Evolutionary conservation across 2,329 filamentous ascomycete species (phyloP).

Genomic region (Ascochyta viciae-villosae): DNA sequence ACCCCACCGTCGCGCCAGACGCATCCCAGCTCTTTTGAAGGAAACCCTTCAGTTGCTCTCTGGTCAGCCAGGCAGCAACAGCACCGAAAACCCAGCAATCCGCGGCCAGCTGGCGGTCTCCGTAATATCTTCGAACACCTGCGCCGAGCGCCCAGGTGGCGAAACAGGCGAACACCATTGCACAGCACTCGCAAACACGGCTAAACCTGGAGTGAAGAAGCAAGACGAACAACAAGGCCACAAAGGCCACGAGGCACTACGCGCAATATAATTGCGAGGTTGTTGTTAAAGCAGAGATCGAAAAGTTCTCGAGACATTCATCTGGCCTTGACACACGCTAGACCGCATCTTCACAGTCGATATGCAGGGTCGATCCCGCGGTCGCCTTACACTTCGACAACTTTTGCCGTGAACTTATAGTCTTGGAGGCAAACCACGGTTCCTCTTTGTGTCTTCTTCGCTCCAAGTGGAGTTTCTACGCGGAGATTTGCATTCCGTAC

Average conservation of each 20-base stretch:
- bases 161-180: conserved; percentile 26
- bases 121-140: conserved; percentile 23
- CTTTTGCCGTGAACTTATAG: background rate
- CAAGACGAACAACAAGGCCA: background rate
- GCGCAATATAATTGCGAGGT: conserved; percentile 1
- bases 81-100: conserved; percentile 30
- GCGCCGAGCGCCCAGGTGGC: conserved; percentile 29
- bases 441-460: background rate
- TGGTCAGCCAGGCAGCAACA: conserved; percentile 16
- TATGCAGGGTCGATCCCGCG: conserved; percentile 16
- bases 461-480: conserved; percentile 2
- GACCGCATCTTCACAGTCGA: conserved; percentile 14
- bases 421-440: background rate
- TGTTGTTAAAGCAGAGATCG: conserved; percentile 9
- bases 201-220: conserved; percentile 4
- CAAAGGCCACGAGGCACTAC: conserved; percentile 3
- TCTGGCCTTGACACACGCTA: conserved; percentile 14
- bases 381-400: conserved; percentile 1
- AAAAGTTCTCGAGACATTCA: conserved; percentile 15
- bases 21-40: conserved; percentile 21
- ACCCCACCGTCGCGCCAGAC: conserved; percentile 1
- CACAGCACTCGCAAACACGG: conserved; percentile 2
- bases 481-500: conserved; percentile 11
- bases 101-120: conserved; percentile 28
- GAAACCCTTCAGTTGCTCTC: conserved; percentile 12